Evolutionary conservation across 169 alveolate species (phyloP).

Genomic region (Theileria annulata): DNA sequence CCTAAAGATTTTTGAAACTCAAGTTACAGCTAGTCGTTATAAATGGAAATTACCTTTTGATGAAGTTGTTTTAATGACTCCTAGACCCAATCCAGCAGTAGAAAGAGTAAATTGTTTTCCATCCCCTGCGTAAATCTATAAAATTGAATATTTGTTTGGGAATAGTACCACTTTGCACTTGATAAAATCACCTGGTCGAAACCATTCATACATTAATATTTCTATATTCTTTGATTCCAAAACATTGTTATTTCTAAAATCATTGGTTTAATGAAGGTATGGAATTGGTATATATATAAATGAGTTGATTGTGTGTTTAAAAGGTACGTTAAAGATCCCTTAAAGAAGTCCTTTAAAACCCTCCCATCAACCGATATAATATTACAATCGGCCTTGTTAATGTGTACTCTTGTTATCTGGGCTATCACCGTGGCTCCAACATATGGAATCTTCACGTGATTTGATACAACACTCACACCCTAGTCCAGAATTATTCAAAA

Average conservation of each 20-base stretch:
- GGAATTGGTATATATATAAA: not conserved
- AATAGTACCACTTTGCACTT: slow-evolving; percentile 35
- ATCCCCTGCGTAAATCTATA: slow-evolving; percentile 51
- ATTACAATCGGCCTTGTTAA: slow-evolving; percentile 58
- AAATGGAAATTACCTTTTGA: slow-evolving; percentile 13
- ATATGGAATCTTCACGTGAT: slow-evolving; percentile 20
- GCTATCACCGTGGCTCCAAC: slow-evolving; percentile 64
- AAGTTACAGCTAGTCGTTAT: not conserved
- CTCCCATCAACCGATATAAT: slow-evolving; percentile 29
- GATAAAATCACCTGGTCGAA: slow-evolving; percentile 62
- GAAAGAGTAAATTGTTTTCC: slow-evolving; percentile 45
- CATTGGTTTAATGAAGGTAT: no score
- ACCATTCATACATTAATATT: slow-evolving; percentile 47
- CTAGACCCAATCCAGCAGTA: slow-evolving; percentile 49
- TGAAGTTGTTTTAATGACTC: slow-evolving; percentile 35
- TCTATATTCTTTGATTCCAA: slow-evolving; percentile 62
- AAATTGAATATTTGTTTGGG: not conserved
- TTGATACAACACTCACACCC: slow-evolving; percentile 12
- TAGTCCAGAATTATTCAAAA: not conserved
- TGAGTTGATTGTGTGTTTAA: not conserved
- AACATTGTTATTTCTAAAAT: slow-evolving; percentile 35
- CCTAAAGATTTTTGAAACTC: not conserved
- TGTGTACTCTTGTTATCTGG: slow-evolving; percentile 26
- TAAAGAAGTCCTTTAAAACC: slow-evolving; percentile 20
- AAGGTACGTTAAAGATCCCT: slow-evolving; percentile 41